Conservation (phyloP, 345 rosid genomes). For the Microcos paniculata region DNA sequence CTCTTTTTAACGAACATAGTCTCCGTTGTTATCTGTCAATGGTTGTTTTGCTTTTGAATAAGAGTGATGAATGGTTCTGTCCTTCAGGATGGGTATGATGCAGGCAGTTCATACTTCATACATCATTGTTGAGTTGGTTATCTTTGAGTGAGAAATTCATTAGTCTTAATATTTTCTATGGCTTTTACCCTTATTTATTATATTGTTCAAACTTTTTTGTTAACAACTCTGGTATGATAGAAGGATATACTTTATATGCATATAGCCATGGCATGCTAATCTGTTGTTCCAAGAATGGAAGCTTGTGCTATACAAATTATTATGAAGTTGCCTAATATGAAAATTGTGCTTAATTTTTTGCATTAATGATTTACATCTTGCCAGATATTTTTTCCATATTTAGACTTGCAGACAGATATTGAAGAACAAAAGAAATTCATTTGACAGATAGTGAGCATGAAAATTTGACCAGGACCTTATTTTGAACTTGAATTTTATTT, state of each 20-base stretch:
- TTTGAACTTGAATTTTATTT: background rate
- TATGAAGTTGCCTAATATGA: background rate
- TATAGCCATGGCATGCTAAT: slow-evolving; percentile 1
- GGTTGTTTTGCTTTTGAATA: background rate
- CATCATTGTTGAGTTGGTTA: background rate
- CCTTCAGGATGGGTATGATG: background rate
- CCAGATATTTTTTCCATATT: background rate
- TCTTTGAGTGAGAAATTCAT: background rate
- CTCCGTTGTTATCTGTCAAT: background rate
- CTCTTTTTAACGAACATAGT: background rate
- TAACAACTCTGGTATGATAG: background rate
- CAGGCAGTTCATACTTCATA: background rate
- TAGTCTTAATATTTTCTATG: background rate
- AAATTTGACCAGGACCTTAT: background rate
- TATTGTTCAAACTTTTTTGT: background rate
- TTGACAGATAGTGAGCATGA: background rate
- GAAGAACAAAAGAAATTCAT: background rate
- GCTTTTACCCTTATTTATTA: background rate
- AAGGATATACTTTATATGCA: background rate
- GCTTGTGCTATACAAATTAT: background rate
- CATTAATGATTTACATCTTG: background rate
- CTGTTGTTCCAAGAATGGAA: slow-evolving; percentile 1
- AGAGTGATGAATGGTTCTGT: background rate
- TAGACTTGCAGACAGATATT: background rate
- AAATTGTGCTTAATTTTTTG: background rate